Base-by-base conservation (phyloP, 305 asterid species). In the Rubia peregrina region DNA sequence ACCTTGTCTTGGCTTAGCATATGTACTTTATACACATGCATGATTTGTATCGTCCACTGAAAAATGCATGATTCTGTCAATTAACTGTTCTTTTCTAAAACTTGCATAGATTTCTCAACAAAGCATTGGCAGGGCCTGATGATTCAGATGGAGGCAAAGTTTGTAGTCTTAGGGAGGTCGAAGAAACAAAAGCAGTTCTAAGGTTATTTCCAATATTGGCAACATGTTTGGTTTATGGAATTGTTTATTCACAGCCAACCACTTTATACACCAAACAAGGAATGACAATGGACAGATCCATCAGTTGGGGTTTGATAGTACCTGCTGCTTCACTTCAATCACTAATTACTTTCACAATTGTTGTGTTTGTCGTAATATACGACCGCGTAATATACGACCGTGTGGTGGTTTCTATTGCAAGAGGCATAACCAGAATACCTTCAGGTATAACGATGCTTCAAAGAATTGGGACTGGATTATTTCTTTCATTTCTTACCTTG, bases 391-490 rank as follows among this genome's bases (percentile, higher is more conserved):
- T n/a, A n/a, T n/a, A n/a, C n/a, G n/a, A n/a, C n/a, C n/a, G n/a
- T n/a, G n/a, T n/a, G n/a, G n/a, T n/a, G n/a, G n/a, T n/a, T n/a
- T n/a, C n/a, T n/a, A n/a, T n/a, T 60, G 49, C 68, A 64, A 64
- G 68, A 64, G 12, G 17, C 8, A 43, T 73, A 51, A 78, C 80
- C 21, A 33, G 74, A 70, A 75, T 67, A 40, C 73, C 82, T 4
- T 70, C 80, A 9, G 78, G 82, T 38, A 75, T 81, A 75, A 76
- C 83, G 14, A 74, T 75, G 80, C 78, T 82, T 33, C 86, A 82
- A 12, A 60, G 83, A 68, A 74, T 79, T 17, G 85, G 85, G 56
- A 61, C 68, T 26, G 82, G 82, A 0, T 44, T 81, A 19, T 74
- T 78, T 44, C 60, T 78, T n/a, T 78, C 82, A 10, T 36, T 81